Conservation (phyloP, 345 rosid genomes). For the Rhizophora apiculata region DNA sequence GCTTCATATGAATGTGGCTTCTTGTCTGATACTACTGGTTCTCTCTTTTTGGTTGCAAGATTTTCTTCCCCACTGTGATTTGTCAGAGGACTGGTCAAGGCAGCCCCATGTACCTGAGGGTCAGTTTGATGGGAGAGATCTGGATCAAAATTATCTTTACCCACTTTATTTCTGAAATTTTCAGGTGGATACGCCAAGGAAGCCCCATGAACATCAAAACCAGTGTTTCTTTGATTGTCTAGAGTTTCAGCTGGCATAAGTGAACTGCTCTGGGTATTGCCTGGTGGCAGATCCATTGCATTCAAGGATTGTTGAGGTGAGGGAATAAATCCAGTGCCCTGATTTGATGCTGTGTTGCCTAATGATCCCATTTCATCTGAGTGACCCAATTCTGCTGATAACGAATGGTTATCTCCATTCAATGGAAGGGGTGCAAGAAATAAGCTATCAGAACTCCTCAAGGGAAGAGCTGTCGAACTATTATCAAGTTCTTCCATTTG, state of each 20-base stretch:
- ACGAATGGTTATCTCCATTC: constrained; percentile 20
- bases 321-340: constrained; percentile 20
- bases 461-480: constrained; percentile 3
- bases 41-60: constrained; percentile 17
- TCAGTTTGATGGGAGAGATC: neutral
- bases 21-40: constrained; percentile 18
- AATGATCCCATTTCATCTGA: constrained; percentile 27
- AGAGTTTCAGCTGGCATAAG: constrained; percentile 28
- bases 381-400: constrained; percentile 29
- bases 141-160: neutral
- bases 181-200: constrained; percentile 10
- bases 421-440: constrained; percentile 14
- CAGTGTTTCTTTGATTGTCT: constrained; percentile 27
- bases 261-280: constrained; percentile 28
- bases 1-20: constrained; percentile 17
- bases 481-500: constrained; percentile 51
- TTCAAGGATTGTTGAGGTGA: constrained; percentile 24
- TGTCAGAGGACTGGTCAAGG: neutral
- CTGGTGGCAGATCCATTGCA: constrained; percentile 48
- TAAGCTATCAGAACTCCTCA: constrained; percentile 8
- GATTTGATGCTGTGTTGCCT: constrained; percentile 12
- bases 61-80: constrained; percentile 4
- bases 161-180: constrained; percentile 12
- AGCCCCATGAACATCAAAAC: constrained; percentile 14
- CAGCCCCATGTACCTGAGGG: neutral